Evolutionary conservation across 108 stramenopile genomes (phyloP).

Genomic region (Skeletonema grethae): DNA sequence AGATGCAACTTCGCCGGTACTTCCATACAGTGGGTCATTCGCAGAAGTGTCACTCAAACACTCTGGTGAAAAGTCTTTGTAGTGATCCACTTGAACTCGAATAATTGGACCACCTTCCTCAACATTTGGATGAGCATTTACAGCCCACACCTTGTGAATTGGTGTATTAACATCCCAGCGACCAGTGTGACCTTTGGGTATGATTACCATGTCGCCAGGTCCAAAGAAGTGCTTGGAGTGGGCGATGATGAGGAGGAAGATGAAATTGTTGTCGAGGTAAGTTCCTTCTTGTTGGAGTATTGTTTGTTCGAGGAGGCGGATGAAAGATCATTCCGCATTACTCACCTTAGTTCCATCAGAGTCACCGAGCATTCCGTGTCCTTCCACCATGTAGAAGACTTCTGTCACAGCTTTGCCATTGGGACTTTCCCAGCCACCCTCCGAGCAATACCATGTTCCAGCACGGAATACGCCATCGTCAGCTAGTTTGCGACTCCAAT

Average conservation of each 20-base stretch:
- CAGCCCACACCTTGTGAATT: constrained; percentile 78
- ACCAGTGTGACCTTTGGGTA: constrained; percentile 71
- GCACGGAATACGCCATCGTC: constrained; percentile 32
- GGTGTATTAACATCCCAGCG: constrained; percentile 68
- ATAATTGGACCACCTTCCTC: constrained; percentile 50
- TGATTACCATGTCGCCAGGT: constrained; percentile 73
- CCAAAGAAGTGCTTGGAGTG: constrained; percentile 69
- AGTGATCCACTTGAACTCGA: constrained; percentile 51
- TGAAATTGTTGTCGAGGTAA: too few species aligned
- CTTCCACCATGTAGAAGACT: constrained; percentile 66
- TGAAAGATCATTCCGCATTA: too few species aligned
- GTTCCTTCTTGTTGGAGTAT: too few species aligned
- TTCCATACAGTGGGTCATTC: constrained; percentile 24
- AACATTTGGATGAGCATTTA: constrained; percentile 52
- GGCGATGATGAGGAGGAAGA: too few species aligned
- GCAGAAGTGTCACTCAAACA: constrained; percentile 24
- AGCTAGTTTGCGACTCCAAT: constrained; percentile 50
- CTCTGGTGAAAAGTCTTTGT: constrained; percentile 42
- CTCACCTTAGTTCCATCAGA: constrained; percentile 56
- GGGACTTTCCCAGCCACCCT: constrained; percentile 71
- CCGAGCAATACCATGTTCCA: constrained; percentile 71
- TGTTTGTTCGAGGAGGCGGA: too few species aligned
- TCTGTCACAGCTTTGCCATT: constrained; percentile 57
- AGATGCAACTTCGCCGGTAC: constrained; percentile 24
- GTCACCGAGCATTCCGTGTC: constrained; percentile 61